phyloP scores from a whole-genome alignment of 1,284 basidiomycete species.

The Neolentinus lepideus region DNA sequence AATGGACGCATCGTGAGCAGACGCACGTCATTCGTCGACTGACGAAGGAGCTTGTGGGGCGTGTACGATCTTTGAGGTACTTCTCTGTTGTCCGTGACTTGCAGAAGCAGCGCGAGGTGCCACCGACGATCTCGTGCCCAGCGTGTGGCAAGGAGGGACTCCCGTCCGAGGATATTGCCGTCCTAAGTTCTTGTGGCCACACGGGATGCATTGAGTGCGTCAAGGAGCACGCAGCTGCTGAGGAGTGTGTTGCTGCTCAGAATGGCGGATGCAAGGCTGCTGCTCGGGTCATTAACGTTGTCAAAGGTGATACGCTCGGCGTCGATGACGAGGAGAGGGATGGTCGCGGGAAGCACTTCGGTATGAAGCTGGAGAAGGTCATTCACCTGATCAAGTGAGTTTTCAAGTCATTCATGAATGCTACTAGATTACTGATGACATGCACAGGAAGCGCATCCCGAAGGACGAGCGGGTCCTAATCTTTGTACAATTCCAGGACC shows the following conservation, averaged over 20 bases:
- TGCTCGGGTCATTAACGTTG: constrained; percentile 72
- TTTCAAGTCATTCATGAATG: neutral
- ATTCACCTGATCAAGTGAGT: constrained; percentile 77
- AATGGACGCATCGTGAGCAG: constrained; percentile 82
- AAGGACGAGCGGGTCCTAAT: constrained; percentile 79
- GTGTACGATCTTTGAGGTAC: constrained; percentile 83
- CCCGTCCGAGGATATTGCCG: constrained; percentile 67
- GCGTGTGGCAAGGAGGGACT: constrained; percentile 47
- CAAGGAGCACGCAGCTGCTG: constrained; percentile 59
- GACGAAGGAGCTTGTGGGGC: constrained; percentile 82
- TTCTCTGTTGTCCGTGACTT: constrained; percentile 87
- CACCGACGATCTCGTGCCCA: constrained; percentile 54
- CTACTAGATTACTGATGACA: neutral
- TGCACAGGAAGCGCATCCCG: constrained; percentile 54
- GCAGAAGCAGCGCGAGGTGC: constrained; percentile 62
- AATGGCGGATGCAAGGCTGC: constrained; percentile 66
- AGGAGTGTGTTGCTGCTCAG: constrained; percentile 74
- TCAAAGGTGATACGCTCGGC: constrained; percentile 77
- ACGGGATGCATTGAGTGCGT: constrained; percentile 77
- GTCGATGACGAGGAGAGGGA: constrained; percentile 73
- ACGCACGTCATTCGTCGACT: constrained; percentile 80
- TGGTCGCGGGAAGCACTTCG: constrained; percentile 74
- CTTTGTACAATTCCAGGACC: constrained; percentile 92
- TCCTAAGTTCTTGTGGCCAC: constrained; percentile 89
- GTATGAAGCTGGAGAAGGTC: constrained; percentile 83